These are phyloP conservation scores for Lepidium campestre DNA, from an alignment of 441 rosid genomes.

Conservation along the genomic window DNA sequence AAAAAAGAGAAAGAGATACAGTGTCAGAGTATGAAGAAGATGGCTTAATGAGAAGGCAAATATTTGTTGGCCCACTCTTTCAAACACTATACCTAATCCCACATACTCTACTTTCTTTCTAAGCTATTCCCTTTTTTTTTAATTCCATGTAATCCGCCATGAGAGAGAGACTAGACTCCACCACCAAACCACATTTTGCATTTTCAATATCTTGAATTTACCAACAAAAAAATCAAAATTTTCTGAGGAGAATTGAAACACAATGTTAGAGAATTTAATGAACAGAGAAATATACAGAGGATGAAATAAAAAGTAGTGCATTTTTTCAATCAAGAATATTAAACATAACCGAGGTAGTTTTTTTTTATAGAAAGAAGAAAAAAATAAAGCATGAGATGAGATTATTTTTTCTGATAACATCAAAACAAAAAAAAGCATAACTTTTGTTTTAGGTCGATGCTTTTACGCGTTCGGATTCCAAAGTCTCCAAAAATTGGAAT, in stretches of 20 bases:
- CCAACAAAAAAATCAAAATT: too few species aligned
- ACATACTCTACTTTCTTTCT: slow-evolving; percentile 35
- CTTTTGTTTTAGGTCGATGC: background rate
- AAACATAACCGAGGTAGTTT: background rate
- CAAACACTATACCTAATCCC: slow-evolving; percentile 42
- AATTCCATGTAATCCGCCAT: background rate
- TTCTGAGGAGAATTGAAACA: too few species aligned
- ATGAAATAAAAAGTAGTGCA: background rate
- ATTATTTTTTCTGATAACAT: background rate
- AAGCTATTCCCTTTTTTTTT: slow-evolving; percentile 12
- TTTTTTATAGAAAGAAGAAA: background rate
- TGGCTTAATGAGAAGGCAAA: slow-evolving; percentile 10
- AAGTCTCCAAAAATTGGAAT: slow-evolving; percentile 82
- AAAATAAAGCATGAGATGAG: background rate
- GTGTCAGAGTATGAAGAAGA: background rate
- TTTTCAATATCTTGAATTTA: too few species aligned
- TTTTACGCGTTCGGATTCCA: slow-evolving; percentile 82
- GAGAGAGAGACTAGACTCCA: slow-evolving; percentile 1
- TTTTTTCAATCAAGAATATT: background rate
- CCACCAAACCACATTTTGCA: slow-evolving; percentile 11
- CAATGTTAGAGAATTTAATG: background rate
- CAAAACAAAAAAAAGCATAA: background rate
- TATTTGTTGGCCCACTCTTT: slow-evolving; percentile 27
- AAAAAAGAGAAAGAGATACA: background rate
- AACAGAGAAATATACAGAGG: background rate